Evolutionary conservation across 2,329 filamentous ascomycete genomes (phyloP), one percentile per base, ranked within the genome.

Genomic region (Emergomyces africanus): DNA sequence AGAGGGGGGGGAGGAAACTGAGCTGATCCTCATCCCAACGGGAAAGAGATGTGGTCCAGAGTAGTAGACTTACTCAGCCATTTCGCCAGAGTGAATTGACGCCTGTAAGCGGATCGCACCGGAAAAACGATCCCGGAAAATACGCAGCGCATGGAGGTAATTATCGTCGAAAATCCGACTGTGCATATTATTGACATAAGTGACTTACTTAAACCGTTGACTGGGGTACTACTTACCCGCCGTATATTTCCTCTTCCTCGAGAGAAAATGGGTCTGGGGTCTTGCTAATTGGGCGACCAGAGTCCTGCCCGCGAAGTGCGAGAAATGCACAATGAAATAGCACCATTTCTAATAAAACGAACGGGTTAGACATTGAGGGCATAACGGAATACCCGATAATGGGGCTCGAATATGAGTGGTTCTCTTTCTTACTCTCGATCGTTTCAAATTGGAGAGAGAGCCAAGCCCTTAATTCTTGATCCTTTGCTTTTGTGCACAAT

Each of bases 271-370:
- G 75, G 59, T 81, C 78, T 51, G 78, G 74, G 15, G 79, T 72
- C 2, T 68, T 67, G 23, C 68, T 55, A 35, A 73, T 70, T 5
- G 70, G 74, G 35, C 66, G 69, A 25, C 69, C 71, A 20, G 70
- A 68, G 65, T 84, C 81, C 64, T 84, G 81, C 9, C 77, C 75
- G 61, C 83, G 82, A 69, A 84, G 77, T 0, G 81, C 81, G 10
- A 83, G 68, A 59, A 83, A 78, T 0, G 78, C 79, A 61, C 76
- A 79, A 66, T 80, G 82, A 68, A 84, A 83, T 1, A 82, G 66
- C 2, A 81, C 78, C 77, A 84, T 78, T 54, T 75, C 78, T 81
- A 51, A n/a, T n/a, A n/a, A n/a, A 3, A 35, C 14, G 35, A 39
- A 60, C 42, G 51, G 54, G 35, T 60, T 51, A 51, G 46, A 61